These are phyloP conservation scores for Elongisporangium anandrum DNA, from an alignment of 352 stramenopile species.

Conservation along the genomic window DNA sequence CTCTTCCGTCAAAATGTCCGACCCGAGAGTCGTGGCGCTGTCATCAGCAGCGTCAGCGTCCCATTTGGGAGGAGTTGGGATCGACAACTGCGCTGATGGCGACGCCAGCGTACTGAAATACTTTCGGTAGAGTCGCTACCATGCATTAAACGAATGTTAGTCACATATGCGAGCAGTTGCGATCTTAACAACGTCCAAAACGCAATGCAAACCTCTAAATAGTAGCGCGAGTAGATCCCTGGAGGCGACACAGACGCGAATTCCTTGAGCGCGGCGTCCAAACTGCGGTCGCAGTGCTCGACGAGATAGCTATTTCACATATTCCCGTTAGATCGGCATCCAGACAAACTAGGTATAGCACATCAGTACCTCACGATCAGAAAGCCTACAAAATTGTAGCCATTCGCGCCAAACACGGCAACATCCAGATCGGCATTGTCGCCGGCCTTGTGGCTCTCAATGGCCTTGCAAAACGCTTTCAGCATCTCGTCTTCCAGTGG, in stretches of 20 bases:
- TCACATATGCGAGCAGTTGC: background rate
- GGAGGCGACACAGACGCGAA: constrained; percentile 45
- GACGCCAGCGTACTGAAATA: constrained; percentile 72
- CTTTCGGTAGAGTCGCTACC: constrained; percentile 67
- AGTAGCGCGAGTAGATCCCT: constrained; percentile 63
- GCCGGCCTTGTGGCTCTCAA: constrained; percentile 50
- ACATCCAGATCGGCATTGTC: constrained; percentile 77
- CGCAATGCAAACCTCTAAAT: constrained; percentile 47
- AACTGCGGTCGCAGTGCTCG: constrained; percentile 50
- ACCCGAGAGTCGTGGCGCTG: constrained; percentile 36
- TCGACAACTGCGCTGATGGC: constrained; percentile 34
- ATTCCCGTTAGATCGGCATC: background rate
- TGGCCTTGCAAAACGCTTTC: constrained; percentile 48
- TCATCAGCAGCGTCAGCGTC: constrained; percentile 40
- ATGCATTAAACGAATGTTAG: constrained; percentile 4
- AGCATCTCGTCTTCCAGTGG: constrained; percentile 48
- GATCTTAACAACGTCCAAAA: no score
- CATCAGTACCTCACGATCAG: constrained; percentile 57
- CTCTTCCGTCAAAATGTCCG: constrained; percentile 62
- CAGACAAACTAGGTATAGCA: background rate
- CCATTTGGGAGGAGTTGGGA: constrained; percentile 61
- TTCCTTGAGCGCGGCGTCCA: constrained; percentile 66
- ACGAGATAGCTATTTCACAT: constrained; percentile 50
- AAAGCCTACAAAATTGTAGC: constrained; percentile 76
- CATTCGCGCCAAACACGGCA: constrained; percentile 52